These are phyloP conservation scores for Silene coronaria DNA, from an alignment of 179 eudicot species.

Conservation along the genomic window DNA sequence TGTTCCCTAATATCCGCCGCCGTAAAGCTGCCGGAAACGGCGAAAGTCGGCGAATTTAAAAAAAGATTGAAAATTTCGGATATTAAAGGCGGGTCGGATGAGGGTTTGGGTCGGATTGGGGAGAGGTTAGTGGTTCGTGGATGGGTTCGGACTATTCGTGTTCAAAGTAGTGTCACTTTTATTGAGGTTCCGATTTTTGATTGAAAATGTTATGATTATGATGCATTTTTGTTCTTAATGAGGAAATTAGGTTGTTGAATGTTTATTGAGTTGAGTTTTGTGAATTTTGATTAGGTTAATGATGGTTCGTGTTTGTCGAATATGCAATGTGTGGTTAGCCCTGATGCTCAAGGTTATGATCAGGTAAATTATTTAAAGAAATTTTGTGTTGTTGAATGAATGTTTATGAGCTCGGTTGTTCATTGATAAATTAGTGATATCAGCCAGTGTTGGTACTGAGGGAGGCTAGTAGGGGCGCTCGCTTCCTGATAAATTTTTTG, in stretches of 20 bases:
- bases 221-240: neutral
- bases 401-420: neutral
- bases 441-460: too few species aligned
- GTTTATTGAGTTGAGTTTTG: slow-evolving; percentile 5
- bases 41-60: slow-evolving; percentile 53
- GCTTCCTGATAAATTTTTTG: neutral
- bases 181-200: slow-evolving; percentile 49
- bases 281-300: slow-evolving; percentile 35
- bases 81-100: slow-evolving; percentile 60
- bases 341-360: slow-evolving; percentile 94
- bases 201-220: neutral
- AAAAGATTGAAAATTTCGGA: slow-evolving; percentile 60
- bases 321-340: slow-evolving; percentile 88
- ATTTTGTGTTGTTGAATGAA: too few species aligned
- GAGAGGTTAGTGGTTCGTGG: slow-evolving; percentile 61
- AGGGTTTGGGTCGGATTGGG: slow-evolving; percentile 77
- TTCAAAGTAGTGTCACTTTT: slow-evolving; percentile 84
- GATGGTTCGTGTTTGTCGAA: slow-evolving; percentile 95
- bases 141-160: slow-evolving; percentile 82
- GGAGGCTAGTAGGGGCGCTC: neutral
- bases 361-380: slow-evolving; percentile 38
- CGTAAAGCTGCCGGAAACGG: slow-evolving; percentile 22
- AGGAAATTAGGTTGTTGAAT: neutral
- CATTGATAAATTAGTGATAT: neutral
- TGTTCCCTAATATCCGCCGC: slow-evolving; percentile 38